phyloP scores from a whole-genome alignment of 805 yeast species.

The Vanderwaltozyma tropicalis region DNA sequence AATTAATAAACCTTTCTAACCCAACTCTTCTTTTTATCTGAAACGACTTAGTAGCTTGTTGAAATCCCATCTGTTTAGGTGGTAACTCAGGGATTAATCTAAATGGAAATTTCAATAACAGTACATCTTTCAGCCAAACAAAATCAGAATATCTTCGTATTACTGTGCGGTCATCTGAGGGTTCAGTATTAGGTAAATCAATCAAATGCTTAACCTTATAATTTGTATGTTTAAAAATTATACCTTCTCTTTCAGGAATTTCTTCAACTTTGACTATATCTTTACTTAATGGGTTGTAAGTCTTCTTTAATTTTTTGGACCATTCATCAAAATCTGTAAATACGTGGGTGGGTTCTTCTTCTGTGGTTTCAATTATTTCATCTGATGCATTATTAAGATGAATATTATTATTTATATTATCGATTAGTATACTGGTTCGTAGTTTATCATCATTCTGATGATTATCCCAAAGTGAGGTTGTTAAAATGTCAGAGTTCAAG shows the following conservation, averaged over 20 bases:
- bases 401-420: neutral
- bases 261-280: constrained; percentile 56
- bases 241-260: constrained; percentile 81
- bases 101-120: constrained; percentile 73
- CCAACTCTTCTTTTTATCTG: constrained; percentile 77
- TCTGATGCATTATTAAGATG: neutral
- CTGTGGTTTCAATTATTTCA: neutral
- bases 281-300: constrained; percentile 24
- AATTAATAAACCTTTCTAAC: constrained; percentile 66
- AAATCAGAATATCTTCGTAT: constrained; percentile 86
- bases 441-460: neutral
- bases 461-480: constrained; percentile 1
- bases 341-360: neutral
- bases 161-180: constrained; percentile 33
- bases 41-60: constrained; percentile 60
- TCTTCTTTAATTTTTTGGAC: constrained; percentile 16
- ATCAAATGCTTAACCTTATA: constrained; percentile 59
- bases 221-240: constrained; percentile 83
- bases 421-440: neutral
- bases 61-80: constrained; percentile 50
- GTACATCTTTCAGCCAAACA: constrained; percentile 72
- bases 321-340: constrained; percentile 11
- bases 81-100: constrained; percentile 80
- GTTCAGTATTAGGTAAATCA: constrained; percentile 24
- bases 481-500: too few species aligned